Evolutionary conservation across 345 rosid species (phyloP), one percentile per base, ranked within the genome.

Genomic region (Raphanus raphanistrum): DNA sequence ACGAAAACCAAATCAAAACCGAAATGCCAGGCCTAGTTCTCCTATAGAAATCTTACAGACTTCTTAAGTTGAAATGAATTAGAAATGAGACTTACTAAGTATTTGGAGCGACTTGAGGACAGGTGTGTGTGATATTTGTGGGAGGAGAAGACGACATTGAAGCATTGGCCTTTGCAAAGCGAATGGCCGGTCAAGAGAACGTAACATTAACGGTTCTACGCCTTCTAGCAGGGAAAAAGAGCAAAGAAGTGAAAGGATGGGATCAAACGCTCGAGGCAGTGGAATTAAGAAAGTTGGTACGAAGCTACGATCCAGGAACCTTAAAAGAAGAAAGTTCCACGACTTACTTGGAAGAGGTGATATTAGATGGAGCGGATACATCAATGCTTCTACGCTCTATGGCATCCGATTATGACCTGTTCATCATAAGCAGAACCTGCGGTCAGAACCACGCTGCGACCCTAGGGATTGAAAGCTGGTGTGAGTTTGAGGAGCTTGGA

Each of bases 401-500:
- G 79, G 88, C 76, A 11, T 55, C 66, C 11, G 80, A 79, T 7
- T 88, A 73, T 32, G 80, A 87, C 32, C 77, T 88, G 35, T 77
- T 88, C 58, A 35, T 90, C 0, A 83, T 85, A 12, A 90, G 94
- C 28, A 84, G 85, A 78, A 71, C 87, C 0, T 50, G 76, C 0
- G 85, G 84, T 0, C 38, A 79, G 15, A 75, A 70, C 10, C 79
- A 77, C 0, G 80, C 79, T 2, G 85, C 83, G 74, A 6, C 86
- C 68, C 21, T 60, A 74, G 27, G 73, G 75, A 61, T 88, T 13
- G 77, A 83, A 13, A 60, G 78, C 58, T 90, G 92, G 94, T 85
- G 76, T n/a, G 94, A 90, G 70, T 78, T 87, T 48, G 88, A 88
- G 0, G 92, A 90, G 79, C 82, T 90, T 31, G 94, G 94, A 11